A percentile compares a stretch with the other conserved stretches of the same genome.
Conservation (phyloP, 805 yeast genomes). For the Grigorovia yakushimaensis region DNA sequence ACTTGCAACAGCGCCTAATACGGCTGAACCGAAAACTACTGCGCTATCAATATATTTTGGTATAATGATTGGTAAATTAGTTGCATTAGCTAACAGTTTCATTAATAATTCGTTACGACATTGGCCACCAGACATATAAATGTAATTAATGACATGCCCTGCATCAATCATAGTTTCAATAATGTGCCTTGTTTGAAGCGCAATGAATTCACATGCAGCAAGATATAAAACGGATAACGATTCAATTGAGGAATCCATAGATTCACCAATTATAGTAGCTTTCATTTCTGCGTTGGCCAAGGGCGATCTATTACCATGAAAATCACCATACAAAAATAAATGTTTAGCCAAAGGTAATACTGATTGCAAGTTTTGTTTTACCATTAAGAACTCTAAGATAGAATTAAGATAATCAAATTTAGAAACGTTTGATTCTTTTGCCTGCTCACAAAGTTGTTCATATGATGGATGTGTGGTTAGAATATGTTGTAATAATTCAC, state of each 20-base stretch:
- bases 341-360: slow-evolving; percentile 76
- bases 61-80: slow-evolving; percentile 82
- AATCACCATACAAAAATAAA: slow-evolving; percentile 88
- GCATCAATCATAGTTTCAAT: slow-evolving; percentile 71
- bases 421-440: slow-evolving; percentile 61
- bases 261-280: slow-evolving; percentile 84
- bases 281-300: slow-evolving; percentile 91
- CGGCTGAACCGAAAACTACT: slow-evolving; percentile 91
- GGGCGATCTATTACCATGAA: slow-evolving; percentile 96
- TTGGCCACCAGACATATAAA: slow-evolving; percentile 94
- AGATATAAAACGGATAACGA: slow-evolving; percentile 78
- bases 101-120: slow-evolving; percentile 85
- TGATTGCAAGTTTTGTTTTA: slow-evolving; percentile 49
- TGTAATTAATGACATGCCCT: slow-evolving; percentile 68
- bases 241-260: slow-evolving; percentile 81
- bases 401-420: slow-evolving; percentile 78
- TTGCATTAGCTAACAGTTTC: slow-evolving; percentile 85
- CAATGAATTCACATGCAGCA: slow-evolving; percentile 94
- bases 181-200: slow-evolving; percentile 94
- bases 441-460: slow-evolving; percentile 52
- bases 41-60: slow-evolving; percentile 96
- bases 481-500: slow-evolving; percentile 85
- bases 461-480: slow-evolving; percentile 84
- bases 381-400: slow-evolving; percentile 55
- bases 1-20: slow-evolving; percentile 91